phyloP scores from a whole-genome alignment of 1,284 basidiomycete species.

The Filobasidium uniguttulatum region DNA sequence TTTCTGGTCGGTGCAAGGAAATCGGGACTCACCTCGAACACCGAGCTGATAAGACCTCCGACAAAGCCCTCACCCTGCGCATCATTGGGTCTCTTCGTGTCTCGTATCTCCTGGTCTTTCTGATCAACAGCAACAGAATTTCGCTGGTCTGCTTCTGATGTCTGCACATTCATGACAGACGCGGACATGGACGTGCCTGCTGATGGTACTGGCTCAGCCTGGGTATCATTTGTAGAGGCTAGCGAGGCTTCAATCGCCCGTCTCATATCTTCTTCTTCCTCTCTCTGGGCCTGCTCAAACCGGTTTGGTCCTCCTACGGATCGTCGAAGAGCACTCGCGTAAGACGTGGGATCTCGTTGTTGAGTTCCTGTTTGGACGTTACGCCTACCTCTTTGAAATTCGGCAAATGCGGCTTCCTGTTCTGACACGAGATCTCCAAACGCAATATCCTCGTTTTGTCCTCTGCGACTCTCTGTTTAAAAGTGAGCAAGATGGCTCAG shows the following conservation, averaged over 20 bases:
- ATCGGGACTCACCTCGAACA: conserved; percentile 28
- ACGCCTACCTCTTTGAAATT: too few species aligned
- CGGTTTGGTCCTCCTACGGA: background rate
- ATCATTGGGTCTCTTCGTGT: background rate
- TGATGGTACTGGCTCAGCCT: too few species aligned
- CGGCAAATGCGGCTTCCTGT: too few species aligned
- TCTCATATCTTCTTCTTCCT: conserved; percentile 11
- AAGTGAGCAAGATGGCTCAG: too few species aligned
- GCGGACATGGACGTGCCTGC: conserved; percentile 27
- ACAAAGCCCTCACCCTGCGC: conserved; percentile 22
- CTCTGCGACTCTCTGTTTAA: too few species aligned
- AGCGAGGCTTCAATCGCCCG: conserved; percentile 55
- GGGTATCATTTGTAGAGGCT: conserved; percentile 40
- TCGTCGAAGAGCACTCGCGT: background rate
- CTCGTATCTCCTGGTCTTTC: background rate
- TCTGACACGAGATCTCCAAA: too few species aligned
- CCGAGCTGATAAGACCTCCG: conserved; percentile 24
- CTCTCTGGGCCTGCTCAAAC: background rate
- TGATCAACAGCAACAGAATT: conserved; percentile 1
- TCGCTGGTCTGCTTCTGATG: background rate
- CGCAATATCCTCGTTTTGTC: too few species aligned
- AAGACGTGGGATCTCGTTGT: too few species aligned
- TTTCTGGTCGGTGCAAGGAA: background rate
- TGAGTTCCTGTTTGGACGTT: too few species aligned
- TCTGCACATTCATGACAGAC: background rate